Conservation (phyloP, 148 eudicot genomes). For the Fagopyrum homotropicum region DNA sequence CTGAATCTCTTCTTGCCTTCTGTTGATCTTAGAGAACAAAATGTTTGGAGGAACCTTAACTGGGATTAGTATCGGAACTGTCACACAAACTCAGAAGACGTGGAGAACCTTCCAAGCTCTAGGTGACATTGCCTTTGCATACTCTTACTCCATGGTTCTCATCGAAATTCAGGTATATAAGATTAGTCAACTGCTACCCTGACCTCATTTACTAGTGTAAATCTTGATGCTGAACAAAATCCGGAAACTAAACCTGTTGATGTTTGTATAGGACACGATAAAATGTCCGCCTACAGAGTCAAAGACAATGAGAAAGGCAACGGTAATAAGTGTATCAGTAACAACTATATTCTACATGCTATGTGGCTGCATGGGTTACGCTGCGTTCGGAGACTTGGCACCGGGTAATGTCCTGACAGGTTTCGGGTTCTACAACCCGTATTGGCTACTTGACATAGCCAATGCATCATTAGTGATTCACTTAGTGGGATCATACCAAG, state of each 20-base stretch:
- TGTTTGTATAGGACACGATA: conserved; percentile 1
- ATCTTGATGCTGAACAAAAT: too few relatives aligned
- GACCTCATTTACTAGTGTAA: too few relatives aligned
- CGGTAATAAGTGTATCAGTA: neutral
- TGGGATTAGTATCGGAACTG: neutral
- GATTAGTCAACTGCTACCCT: too few relatives aligned
- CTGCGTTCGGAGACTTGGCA: conserved; percentile 8
- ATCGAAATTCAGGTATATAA: conserved; percentile 17
- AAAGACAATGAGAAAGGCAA: conserved; percentile 7
- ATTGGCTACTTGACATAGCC: conserved; percentile 11
- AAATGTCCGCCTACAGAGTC: conserved; percentile 6
- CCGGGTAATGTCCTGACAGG: conserved; percentile 12
- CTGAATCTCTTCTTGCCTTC: too few relatives aligned
- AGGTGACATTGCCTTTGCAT: conserved; percentile 44
- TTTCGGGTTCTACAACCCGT: conserved; percentile 10
- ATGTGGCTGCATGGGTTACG: conserved; percentile 8
- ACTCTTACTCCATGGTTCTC: conserved; percentile 27
- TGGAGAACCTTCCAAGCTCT: conserved; percentile 21
- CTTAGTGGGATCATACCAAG: conserved; percentile 4
- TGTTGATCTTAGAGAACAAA: neutral
- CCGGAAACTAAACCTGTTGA: too few relatives aligned
- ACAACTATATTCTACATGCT: conserved; percentile 6
- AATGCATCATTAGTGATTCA: conserved; percentile 3
- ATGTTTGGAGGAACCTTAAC: neutral
- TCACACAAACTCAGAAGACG: neutral